phyloP scores from a whole-genome alignment of 805 yeast genomes.

The Ogataea pignaliae region DNA sequence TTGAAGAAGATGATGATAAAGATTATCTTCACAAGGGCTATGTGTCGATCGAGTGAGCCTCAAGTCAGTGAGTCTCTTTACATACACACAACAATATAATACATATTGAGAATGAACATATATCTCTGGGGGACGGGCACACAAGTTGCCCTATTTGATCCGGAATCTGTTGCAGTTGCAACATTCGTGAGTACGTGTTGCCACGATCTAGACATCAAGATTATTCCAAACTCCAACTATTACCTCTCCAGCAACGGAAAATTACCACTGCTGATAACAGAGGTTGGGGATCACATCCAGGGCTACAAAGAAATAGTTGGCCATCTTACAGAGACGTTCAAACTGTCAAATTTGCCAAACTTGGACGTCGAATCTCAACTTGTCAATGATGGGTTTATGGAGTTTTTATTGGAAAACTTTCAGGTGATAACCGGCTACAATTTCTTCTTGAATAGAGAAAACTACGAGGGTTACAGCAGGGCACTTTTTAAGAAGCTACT shows the following conservation, averaged over 20 bases:
- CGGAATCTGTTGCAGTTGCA: conserved; percentile 45
- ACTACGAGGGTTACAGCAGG: conserved; percentile 59
- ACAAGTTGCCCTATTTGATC: conserved; percentile 41
- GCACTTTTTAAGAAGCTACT: conserved; percentile 46
- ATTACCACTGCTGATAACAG: conserved; percentile 42
- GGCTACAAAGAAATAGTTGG: conserved; percentile 40
- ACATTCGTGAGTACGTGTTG: conserved; percentile 36
- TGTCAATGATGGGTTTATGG: conserved; percentile 40
- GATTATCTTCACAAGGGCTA: too few species aligned
- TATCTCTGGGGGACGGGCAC: conserved; percentile 43
- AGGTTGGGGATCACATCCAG: conserved; percentile 24
- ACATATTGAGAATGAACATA: conserved; percentile 15
- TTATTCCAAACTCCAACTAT: conserved; percentile 57
- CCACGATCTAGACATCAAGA: conserved; percentile 22
- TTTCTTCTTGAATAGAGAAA: conserved; percentile 48
- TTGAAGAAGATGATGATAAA: too few species aligned
- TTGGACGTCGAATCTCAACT: conserved; percentile 17
- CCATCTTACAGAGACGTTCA: conserved; percentile 19
- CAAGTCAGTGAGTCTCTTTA: too few species aligned
- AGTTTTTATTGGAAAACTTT: conserved; percentile 38
- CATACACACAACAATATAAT: too few species aligned
- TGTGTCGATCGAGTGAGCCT: too few species aligned
- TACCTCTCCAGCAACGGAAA: conserved; percentile 44
- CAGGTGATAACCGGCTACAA: conserved; percentile 51
- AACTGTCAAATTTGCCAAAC: not conserved